Conservation (phyloP, 1,284 basidiomycete species). For the Fistulina hepatica region DNA sequence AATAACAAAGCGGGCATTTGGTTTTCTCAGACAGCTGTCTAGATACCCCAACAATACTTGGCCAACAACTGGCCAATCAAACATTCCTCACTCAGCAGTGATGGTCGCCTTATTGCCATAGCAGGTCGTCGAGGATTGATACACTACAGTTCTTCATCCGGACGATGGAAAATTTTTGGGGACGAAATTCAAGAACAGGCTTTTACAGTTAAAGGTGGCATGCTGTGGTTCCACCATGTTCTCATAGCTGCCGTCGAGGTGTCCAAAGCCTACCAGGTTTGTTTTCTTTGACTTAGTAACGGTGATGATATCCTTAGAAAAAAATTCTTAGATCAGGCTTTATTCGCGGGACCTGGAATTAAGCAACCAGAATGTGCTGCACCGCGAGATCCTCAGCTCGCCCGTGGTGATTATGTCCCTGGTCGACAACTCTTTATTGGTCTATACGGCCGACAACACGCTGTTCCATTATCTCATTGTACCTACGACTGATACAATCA, state of each 20-base stretch:
- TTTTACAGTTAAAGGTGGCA: conserved; percentile 82
- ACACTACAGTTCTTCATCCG: conserved; percentile 90
- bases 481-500: conserved; percentile 75
- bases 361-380: conserved; percentile 76
- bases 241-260: conserved; percentile 85
- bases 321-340: conserved; percentile 77
- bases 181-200: conserved; percentile 82
- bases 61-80: conserved; percentile 91
- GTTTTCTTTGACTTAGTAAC: conserved; percentile 14
- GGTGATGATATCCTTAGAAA: conserved; percentile 2
- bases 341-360: conserved; percentile 94
- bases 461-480: conserved; percentile 89
- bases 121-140: conserved; percentile 87
- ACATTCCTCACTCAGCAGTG: conserved; percentile 85
- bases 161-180: conserved; percentile 89
- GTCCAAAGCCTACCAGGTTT: conserved; percentile 68
- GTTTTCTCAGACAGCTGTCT: conserved; percentile 1
- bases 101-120: conserved; percentile 88
- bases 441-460: conserved; percentile 95
- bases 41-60: conserved; percentile 87
- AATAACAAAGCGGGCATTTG: conserved; percentile 5
- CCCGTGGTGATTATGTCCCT: conserved; percentile 80
- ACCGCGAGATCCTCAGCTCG: conserved; percentile 70
- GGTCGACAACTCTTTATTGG: conserved; percentile 93
- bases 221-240: conserved; percentile 97